Conservation (phyloP, 805 yeast species). For the Scheffersomyces ergatensis region DNA sequence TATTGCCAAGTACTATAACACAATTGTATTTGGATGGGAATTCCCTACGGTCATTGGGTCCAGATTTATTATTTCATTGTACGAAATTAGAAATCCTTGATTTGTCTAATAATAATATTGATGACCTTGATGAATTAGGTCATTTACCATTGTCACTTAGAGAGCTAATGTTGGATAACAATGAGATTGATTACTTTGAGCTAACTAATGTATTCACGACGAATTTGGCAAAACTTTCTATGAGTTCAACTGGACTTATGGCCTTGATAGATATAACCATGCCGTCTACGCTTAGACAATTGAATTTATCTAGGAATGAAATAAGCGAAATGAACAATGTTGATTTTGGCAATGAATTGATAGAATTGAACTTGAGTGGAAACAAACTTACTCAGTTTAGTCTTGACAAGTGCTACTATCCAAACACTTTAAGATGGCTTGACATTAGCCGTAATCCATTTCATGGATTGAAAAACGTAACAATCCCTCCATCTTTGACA, state of each 20-base stretch:
- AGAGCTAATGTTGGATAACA: slow-evolving; percentile 15
- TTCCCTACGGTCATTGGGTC: slow-evolving; percentile 11
- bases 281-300: slow-evolving; percentile 12
- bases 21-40: slow-evolving; percentile 13
- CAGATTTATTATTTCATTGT: slow-evolving; percentile 10
- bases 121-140: slow-evolving; percentile 23
- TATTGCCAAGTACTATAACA: slow-evolving; percentile 10
- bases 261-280: slow-evolving; percentile 11
- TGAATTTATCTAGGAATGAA: slow-evolving; percentile 14
- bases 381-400: neutral
- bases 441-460: neutral
- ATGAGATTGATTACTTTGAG: slow-evolving; percentile 17
- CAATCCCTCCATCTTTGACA: neutral
- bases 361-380: neutral
- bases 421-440: neutral
- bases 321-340: slow-evolving; percentile 11
- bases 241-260: slow-evolving; percentile 18
- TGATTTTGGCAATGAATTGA: slow-evolving; percentile 8
- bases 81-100: slow-evolving; percentile 8
- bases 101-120: slow-evolving; percentile 15
- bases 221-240: slow-evolving; percentile 13
- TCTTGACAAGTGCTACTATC: neutral
- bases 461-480: neutral
- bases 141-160: slow-evolving; percentile 12
- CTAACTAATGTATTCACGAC: slow-evolving; percentile 14